Evolutionary conservation across 148 eudicot genomes (phyloP).

Genomic region (Amaranthus cruentus): DNA sequence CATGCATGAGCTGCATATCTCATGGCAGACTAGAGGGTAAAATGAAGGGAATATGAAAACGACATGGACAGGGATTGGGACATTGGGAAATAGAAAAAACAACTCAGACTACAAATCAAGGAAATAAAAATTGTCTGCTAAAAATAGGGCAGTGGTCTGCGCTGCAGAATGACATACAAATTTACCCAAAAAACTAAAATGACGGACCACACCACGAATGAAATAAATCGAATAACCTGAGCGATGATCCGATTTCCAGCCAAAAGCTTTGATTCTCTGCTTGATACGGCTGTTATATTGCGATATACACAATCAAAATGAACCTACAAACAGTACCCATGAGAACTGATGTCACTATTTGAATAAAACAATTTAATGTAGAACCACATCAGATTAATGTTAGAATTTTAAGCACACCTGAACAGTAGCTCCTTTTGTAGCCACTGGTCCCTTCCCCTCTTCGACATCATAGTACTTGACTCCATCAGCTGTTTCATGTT

Average conservation of each 20-base stretch:
- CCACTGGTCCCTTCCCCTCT: constrained; percentile 81
- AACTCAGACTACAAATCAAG: background rate
- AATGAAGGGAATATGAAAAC: no score
- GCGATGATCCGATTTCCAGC: constrained; percentile 95
- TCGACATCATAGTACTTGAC: constrained; percentile 77
- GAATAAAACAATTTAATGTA: constrained; percentile 1
- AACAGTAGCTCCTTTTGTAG: constrained; percentile 77
- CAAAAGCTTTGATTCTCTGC: constrained; percentile 90
- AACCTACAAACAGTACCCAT: constrained; percentile 46
- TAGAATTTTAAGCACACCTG: constrained; percentile 47
- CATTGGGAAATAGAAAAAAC: background rate
- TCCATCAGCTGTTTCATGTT: constrained; percentile 70
- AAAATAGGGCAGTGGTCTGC: background rate
- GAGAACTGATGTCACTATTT: constrained; percentile 8
- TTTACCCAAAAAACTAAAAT: background rate
- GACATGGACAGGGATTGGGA: no score
- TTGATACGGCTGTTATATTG: constrained; percentile 84
- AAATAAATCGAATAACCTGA: constrained; percentile 49
- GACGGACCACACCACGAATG: background rate
- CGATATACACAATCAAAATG: constrained; percentile 93
- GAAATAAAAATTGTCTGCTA: background rate
- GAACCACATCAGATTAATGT: constrained; percentile 3
- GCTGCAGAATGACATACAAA: background rate
- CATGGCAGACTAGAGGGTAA: background rate
- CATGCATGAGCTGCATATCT: constrained; percentile 15